Base-by-base conservation (phyloP, 2,329 filamentous ascomycete species). In the Coniochaeta sp. region DNA sequence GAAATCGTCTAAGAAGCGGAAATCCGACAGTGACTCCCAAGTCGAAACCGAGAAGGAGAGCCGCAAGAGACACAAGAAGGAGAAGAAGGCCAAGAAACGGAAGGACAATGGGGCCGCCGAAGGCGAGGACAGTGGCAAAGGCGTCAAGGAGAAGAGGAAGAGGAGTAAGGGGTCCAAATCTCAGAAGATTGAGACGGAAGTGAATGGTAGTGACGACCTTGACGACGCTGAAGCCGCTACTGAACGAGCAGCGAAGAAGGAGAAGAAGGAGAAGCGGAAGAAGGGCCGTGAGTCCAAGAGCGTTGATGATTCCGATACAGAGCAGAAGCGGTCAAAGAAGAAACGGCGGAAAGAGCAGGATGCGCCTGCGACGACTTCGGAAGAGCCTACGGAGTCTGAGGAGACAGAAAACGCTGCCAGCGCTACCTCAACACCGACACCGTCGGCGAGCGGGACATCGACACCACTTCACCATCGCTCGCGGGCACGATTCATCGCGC, bases 401-500 rank as follows among this genome's bases (percentile, higher is more conserved):
- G 54, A 19, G 22, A 24, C 54, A 19, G 30, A 28, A 7, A 26
- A 36, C 8, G 71, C 70, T 1, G 73, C 75, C 2, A 77, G 74
- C 24, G 76, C 73, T 26, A 76, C 77, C 55, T 76, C 75, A 58
- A 77, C 74, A 54, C 78, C 78, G 30, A 81, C 76, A 32, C 79
- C 79, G 61, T 76, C 72, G 62, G 75, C 74, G 71, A 75, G 69
- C 61, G 69, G 69, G 19, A 64, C 62, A 47, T 69, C 68, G 16
- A 69, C 70, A 7, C 68, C 69, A 28, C 85, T 82, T 56, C 83
- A 91, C 64, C 90, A 93, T 71, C 83, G 89, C 59, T 85, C 93
- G 55, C 81, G 93, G 64, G 86, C 90, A 65, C 83, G 91, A 62
- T 91, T 93, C 73, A 96, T 98, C 68, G 89, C 89, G 60, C 90